phyloP scores from a whole-genome alignment of 2,329 filamentous ascomycete species.

The Thielaviopsis cerberus region DNA sequence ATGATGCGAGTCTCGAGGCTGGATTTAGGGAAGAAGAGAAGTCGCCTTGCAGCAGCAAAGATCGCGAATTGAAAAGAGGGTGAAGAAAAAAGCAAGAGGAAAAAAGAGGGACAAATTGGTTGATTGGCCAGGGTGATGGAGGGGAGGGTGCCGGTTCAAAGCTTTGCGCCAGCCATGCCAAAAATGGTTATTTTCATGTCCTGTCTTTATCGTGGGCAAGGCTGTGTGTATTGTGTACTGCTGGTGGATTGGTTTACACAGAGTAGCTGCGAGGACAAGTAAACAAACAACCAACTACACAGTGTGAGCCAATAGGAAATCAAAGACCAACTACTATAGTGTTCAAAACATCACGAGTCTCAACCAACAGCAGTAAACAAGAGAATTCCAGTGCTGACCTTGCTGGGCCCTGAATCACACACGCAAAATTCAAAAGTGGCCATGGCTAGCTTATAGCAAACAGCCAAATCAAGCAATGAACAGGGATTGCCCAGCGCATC shows the following conservation, averaged over 20 bases:
- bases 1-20: not conserved
- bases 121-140: not conserved
- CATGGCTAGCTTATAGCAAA: constrained; percentile 1
- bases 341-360: not conserved
- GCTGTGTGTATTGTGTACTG: not conserved
- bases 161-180: too few species aligned
- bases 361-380: not conserved
- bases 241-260: not conserved
- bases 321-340: not conserved
- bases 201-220: not conserved
- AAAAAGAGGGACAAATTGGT: not conserved
- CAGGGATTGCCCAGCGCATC: not conserved
- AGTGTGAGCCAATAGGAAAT: too few species aligned
- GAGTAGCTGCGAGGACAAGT: not conserved
- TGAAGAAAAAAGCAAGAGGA: not conserved
- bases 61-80: not conserved
- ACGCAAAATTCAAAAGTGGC: not conserved
- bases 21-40: not conserved
- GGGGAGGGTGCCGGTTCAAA: not conserved
- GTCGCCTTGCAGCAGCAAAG: constrained; percentile 16
- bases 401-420: not conserved
- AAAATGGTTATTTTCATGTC: too few species aligned
- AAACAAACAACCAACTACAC: not conserved
- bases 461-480: constrained; percentile 6
- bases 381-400: not conserved